Evolutionary conservation across 176 grass and related monocot genomes (phyloP), one percentile per base, ranked within the genome.

Genomic region (Puya raimondii): DNA sequence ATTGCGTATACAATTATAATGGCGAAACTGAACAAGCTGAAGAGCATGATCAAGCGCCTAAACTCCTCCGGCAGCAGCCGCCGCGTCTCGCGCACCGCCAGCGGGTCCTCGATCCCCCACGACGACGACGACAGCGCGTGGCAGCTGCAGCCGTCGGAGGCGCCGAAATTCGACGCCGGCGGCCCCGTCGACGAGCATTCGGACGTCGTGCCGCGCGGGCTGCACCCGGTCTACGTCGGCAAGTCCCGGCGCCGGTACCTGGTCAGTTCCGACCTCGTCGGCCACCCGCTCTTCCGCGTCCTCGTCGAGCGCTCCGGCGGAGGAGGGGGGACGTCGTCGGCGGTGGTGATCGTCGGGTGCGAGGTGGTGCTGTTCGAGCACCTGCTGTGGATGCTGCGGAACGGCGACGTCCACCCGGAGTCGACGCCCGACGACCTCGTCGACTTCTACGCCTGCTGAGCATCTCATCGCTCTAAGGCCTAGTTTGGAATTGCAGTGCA

Each of bases 281-380:
- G 78, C 63, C 88, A 96, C 76, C 91, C 91, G 3, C 78, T 91
- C 14, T 96, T 96, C 78, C 88, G 89, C 75, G 88, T 79, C 70
- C 89, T 91, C 69, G 79, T 91, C 11, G 85, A 91, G 64, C 89
- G 85, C 49, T 87, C 85, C 1, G 76, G 76, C 22, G 77, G 72
- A 21, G 66, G 53, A 0, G 73, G 11, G 85, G 76, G 9, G 58
- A 72, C 15, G 63, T 1, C 49, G 73, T 26, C 21, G 1, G 13
- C 49, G 11, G 53, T 49, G 49, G 63, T 75, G 67, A 26, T 26
- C 25, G 78, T 96, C 4, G 91, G 91, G 49, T 96, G 91, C 78
- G 91, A 96, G 88, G 88, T 96, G 69, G 91, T 96, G 63, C 83
- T 96, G 70, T 96, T 96, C 78, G 91, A 96, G 71, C 91, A 96